Conservation (phyloP, 192 early-diverging fungal species). For the Backusella sp. region DNA sequence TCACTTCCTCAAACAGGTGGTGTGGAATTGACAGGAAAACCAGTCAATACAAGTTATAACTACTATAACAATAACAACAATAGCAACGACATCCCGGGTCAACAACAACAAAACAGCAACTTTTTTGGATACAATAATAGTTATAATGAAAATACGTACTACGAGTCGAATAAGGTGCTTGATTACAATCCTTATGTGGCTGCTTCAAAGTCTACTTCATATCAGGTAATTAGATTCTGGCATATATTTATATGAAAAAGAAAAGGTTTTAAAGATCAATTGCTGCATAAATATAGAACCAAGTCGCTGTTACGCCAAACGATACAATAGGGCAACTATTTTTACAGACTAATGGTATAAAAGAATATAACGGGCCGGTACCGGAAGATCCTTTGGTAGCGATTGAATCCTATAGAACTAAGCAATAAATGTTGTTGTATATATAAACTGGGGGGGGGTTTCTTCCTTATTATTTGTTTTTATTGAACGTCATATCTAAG, state of each 20-base stretch:
- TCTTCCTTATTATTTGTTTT: no score
- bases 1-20: background rate
- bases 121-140: background rate
- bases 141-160: background rate
- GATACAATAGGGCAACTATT: background rate
- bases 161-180: slow-evolving; percentile 1
- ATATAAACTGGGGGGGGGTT: background rate
- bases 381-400: slow-evolving; percentile 10
- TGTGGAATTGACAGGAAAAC: background rate
- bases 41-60: background rate
- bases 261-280: background rate
- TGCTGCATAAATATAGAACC: background rate
- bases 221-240: background rate
- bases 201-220: background rate
- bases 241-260: background rate
- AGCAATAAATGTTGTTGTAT: background rate
- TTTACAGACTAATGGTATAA: background rate
- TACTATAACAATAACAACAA: background rate
- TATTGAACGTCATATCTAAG: no score
- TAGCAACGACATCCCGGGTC: background rate
- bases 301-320: background rate
- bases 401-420: slow-evolving; percentile 3
- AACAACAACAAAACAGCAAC: background rate
- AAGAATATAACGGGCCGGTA: background rate
- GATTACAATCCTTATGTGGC: background rate